Evolutionary conservation across 768 basidiomycete species (phyloP), one percentile per base, ranked within the genome.

Genomic region (Hirschioporus abietinus): DNA sequence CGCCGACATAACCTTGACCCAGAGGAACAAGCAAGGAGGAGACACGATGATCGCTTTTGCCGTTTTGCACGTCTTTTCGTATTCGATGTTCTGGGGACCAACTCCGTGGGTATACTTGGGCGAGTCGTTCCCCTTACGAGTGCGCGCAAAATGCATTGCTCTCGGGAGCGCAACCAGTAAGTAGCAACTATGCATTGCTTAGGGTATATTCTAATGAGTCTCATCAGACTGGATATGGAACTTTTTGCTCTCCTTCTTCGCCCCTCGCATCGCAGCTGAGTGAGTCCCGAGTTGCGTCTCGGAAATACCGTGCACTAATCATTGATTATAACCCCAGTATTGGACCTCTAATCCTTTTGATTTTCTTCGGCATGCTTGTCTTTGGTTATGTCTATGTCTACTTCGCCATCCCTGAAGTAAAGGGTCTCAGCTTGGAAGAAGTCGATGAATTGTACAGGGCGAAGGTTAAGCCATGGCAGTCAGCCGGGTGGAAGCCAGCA

Each of bases 81-180:
- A 84, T 75, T 85, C 85, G 1, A 83, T 88, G 67, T 91, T 90
- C 78, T 92, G 90, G 90, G 90, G 90, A 15, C 88, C 89, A 7
- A 88, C 85, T 35, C 89, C 88, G 69, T 88, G 86, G 86, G 90
- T 90, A 7, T 90, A 90, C 71, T 83, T 91, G 35, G 89, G 89
- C 64, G 90, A 92, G 79, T 88, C 86, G 23, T 93, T 92, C 84
- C 92, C 91, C 17, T 84, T 93, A 25, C 87, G 90, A 61, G 88
- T 93, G 60, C 84, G 91, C 66, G 84, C 92, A 7, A 92, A 92
- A 75, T 80, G 84, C 69, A 92, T 93, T 72, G 91, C 91, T 0
- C 79, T 92, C n/a, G 89, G 89, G 9, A 88, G 87, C 58, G 83
- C 83, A 0, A 78, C 83, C 27, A 85, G 82, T 84, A 72, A 68